phyloP scores from a whole-genome alignment of 768 basidiomycete genomes.

The Termitomyces sp. region DNA sequence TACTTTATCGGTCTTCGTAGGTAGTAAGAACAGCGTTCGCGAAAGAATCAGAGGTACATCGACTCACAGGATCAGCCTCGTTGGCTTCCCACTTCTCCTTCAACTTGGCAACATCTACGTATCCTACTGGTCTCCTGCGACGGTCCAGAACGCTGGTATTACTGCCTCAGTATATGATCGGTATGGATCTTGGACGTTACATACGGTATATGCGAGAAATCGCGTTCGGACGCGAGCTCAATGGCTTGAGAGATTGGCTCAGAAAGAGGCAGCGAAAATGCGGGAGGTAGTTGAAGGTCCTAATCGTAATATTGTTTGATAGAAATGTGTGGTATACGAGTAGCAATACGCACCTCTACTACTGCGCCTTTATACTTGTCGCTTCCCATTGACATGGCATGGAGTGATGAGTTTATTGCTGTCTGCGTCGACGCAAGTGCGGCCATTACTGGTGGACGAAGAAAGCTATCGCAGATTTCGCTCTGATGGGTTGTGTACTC shows the following conservation, averaged over 20 bases:
- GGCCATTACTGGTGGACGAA: constrained; percentile 4
- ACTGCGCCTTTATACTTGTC: constrained; percentile 85
- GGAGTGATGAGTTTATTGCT: constrained; percentile 3
- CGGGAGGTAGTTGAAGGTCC: constrained; percentile 83
- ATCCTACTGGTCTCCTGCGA: constrained; percentile 73
- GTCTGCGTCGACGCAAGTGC: constrained; percentile 9
- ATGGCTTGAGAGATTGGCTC: constrained; percentile 75
- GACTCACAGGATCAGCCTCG: constrained; percentile 61
- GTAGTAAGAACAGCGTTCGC: not conserved
- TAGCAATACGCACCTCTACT: constrained; percentile 61
- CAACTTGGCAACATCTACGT: constrained; percentile 71
- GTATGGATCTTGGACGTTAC: constrained; percentile 7
- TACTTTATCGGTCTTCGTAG: constrained; percentile 62
- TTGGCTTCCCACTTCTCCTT: constrained; percentile 79
- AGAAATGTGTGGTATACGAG: not conserved
- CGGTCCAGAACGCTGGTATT: constrained; percentile 64
- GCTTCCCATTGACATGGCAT: constrained; percentile 6
- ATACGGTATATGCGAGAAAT: constrained; percentile 92
- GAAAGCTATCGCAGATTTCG: not conserved
- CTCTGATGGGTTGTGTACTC: constrained; percentile 1
- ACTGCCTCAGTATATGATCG: not conserved
- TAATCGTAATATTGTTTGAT: constrained; percentile 18
- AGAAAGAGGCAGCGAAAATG: constrained; percentile 70
- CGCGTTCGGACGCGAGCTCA: constrained; percentile 87
- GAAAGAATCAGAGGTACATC: not conserved